A percentile compares a stretch with the other conserved stretches of the same genome.
Conservation (phyloP, 331 rosid genomes). For the Rhamnella rubrinervis region DNA sequence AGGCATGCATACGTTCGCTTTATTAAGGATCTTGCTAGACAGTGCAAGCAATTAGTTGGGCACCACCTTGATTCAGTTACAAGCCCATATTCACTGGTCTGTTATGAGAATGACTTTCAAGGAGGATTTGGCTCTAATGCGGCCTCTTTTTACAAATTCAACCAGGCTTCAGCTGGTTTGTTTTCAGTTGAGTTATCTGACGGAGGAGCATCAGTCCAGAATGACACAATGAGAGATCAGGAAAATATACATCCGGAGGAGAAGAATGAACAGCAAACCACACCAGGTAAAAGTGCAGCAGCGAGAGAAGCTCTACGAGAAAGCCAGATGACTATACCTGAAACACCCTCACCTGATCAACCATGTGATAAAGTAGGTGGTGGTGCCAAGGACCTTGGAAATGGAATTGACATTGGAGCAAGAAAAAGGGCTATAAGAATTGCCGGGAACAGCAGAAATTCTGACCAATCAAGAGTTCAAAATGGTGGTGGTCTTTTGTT, state of each 20-base stretch:
- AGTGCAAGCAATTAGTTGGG: slow-evolving; percentile 82
- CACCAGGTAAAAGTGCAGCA: slow-evolving; percentile 71
- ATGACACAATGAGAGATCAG: slow-evolving; percentile 49
- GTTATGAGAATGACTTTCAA: slow-evolving; percentile 64
- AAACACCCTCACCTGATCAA: slow-evolving; percentile 97
- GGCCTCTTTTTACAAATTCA: slow-evolving; percentile 44
- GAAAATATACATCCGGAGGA: slow-evolving; percentile 85
- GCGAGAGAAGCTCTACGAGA: slow-evolving; percentile 60
- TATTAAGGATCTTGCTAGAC: slow-evolving; percentile 73
- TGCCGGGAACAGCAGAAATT: slow-evolving; percentile 50
- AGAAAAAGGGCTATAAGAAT: slow-evolving; percentile 68
- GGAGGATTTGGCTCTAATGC: slow-evolving; percentile 43
- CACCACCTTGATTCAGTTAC: slow-evolving; percentile 93
- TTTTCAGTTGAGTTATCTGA: slow-evolving; percentile 72
- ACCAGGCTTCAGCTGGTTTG: slow-evolving; percentile 50
- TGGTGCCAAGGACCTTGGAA: slow-evolving; percentile 66
- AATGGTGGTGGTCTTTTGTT: slow-evolving; percentile 52
- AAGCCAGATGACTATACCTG: slow-evolving; percentile 81
- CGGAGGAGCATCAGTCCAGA: slow-evolving; percentile 32
- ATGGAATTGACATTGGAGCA: slow-evolving; percentile 64
- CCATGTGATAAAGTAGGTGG: slow-evolving; percentile 55
- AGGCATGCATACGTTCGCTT: slow-evolving; percentile 72
- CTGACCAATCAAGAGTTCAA: slow-evolving; percentile 41
- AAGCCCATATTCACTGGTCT: slow-evolving; percentile 88
- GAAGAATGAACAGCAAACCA: slow-evolving; percentile 54